Evolutionary conservation across 352 stramenopile genomes (phyloP).

Genomic region (Globisporangium barbulae): DNA sequence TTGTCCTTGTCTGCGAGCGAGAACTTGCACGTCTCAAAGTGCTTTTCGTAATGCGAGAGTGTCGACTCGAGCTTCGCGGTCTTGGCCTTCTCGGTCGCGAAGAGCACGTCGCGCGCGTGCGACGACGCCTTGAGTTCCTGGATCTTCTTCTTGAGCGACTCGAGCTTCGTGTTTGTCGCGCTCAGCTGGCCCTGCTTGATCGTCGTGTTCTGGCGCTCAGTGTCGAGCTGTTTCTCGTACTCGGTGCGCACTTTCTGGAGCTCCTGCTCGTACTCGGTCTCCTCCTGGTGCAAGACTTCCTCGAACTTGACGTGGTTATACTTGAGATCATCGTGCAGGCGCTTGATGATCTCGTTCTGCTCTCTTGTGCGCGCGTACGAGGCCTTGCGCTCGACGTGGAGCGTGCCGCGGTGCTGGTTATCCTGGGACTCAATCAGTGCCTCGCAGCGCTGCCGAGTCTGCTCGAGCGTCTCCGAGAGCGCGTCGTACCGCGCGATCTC

Average conservation of each 20-base stretch:
- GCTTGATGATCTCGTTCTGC: constrained; percentile 83
- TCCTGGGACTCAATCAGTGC: constrained; percentile 83
- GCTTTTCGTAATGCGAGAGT: constrained; percentile 64
- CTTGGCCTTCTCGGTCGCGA: constrained; percentile 71
- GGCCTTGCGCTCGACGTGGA: constrained; percentile 65
- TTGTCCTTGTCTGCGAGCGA: constrained; percentile 74
- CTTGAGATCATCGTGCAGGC: constrained; percentile 77
- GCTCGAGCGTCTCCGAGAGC: constrained; percentile 85
- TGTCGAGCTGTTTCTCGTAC: constrained; percentile 64
- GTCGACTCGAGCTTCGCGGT: constrained; percentile 57
- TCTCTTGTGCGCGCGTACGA: constrained; percentile 69
- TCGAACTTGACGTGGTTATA: constrained; percentile 88
- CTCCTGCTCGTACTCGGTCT: constrained; percentile 81
- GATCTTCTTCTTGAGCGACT: constrained; percentile 83
- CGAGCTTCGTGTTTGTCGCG: constrained; percentile 75
- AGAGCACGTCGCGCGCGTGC: constrained; percentile 61
- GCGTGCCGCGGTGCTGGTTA: constrained; percentile 47
- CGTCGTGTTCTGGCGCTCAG: constrained; percentile 73
- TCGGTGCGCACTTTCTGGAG: constrained; percentile 49
- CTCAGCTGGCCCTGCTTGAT: constrained; percentile 80
- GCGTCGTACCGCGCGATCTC: constrained; percentile 87
- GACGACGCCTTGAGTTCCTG: constrained; percentile 77
- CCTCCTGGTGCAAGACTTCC: constrained; percentile 77
- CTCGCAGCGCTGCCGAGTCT: constrained; percentile 87
- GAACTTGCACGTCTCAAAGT: constrained; percentile 69